phyloP scores from a whole-genome alignment of 2,329 filamentous ascomycete species.

The Lachnellula arida region DNA sequence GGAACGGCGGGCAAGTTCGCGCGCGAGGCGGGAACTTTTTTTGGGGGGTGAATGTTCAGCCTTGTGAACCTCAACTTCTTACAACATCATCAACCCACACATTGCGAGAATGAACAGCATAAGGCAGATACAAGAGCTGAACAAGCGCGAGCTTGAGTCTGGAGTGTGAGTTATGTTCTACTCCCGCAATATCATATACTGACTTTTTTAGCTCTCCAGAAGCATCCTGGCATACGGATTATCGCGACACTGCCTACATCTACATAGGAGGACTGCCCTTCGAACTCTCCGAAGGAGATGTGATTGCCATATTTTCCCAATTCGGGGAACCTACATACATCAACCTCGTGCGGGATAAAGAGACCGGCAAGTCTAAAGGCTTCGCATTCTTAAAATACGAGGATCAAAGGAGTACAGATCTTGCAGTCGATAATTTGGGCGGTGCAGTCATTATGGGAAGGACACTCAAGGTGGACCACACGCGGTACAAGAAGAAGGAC shows the following conservation, averaged over 20 bases:
- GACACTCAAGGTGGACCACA: constrained; percentile 83
- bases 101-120: constrained; percentile 76
- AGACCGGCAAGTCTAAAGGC: constrained; percentile 89
- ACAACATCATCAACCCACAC: constrained; percentile 14
- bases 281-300: constrained; percentile 90
- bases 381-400: constrained; percentile 98
- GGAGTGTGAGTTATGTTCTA: constrained; percentile 56
- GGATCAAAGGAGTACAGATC: constrained; percentile 90
- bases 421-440: constrained; percentile 93
- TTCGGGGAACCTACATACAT: constrained; percentile 93
- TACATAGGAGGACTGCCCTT: constrained; percentile 94
- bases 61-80: neutral
- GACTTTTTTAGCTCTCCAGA: constrained; percentile 59
- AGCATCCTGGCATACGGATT: constrained; percentile 96
- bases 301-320: constrained; percentile 95
- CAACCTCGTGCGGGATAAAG: constrained; percentile 89
- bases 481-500: constrained; percentile 82
- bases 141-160: constrained; percentile 89
- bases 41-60: neutral
- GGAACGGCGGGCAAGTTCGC: no score
- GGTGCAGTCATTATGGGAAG: constrained; percentile 79
- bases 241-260: constrained; percentile 93
- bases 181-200: constrained; percentile 3
- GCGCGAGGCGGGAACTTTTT: constrained; percentile 3
- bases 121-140: constrained; percentile 85